Conservation (phyloP, 1,139 yeast species). For the Magnusiomyces magnusii region DNA sequence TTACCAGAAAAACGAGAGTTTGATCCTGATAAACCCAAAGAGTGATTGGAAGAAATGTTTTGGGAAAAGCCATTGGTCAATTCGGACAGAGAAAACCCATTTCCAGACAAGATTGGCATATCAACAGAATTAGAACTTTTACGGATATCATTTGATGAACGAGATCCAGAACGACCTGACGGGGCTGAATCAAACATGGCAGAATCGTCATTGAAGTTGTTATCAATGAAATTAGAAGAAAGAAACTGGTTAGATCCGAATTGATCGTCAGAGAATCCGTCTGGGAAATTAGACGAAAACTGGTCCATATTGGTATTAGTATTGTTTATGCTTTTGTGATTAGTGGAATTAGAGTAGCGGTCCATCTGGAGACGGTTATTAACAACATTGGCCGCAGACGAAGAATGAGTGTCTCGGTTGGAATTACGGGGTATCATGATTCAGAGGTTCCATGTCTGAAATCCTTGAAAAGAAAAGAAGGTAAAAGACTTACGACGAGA, state of each 20-base stretch:
- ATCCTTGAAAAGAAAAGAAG: neutral
- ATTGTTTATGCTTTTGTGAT: neutral
- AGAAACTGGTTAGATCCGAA: neutral
- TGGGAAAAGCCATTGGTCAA: neutral
- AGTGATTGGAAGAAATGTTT: neutral
- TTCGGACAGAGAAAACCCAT: neutral
- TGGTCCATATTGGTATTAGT: neutral
- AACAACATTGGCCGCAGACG: neutral
- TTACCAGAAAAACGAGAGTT: neutral
- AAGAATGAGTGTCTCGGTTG: neutral
- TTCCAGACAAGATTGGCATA: neutral
- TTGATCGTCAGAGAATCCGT: neutral
- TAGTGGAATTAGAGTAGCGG: neutral
- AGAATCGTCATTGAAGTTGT: neutral
- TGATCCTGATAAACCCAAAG: neutral
- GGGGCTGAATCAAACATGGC: neutral
- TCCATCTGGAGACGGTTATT: neutral
- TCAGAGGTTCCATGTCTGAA: neutral
- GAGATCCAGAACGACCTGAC: neutral
- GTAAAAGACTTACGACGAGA: no score
- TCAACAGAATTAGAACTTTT: neutral
- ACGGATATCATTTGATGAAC: neutral
- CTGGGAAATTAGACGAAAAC: neutral
- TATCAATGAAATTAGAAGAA: neutral
- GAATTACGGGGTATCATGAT: conserved; percentile 2